Conservation (phyloP, 768 basidiomycete species). For the Russula emetica region DNA sequence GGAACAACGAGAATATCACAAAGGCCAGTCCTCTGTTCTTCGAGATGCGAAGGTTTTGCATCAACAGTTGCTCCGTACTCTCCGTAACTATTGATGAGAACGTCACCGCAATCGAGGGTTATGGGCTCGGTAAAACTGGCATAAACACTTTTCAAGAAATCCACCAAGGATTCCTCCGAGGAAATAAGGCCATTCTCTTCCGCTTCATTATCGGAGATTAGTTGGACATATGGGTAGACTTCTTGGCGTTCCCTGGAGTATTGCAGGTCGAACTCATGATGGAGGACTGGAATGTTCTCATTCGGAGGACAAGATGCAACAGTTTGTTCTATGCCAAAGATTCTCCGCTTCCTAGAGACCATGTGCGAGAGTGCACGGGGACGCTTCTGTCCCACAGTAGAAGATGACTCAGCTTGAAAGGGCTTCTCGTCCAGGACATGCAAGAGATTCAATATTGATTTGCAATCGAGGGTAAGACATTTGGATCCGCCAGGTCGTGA, state of each 20-base stretch:
- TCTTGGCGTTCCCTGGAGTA: slow-evolving; percentile 15
- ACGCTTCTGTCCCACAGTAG: slow-evolving; percentile 19
- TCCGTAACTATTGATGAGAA: slow-evolving; percentile 14
- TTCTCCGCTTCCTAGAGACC: slow-evolving; percentile 11
- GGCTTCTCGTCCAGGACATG: slow-evolving; percentile 2
- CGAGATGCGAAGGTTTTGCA: slow-evolving; percentile 5
- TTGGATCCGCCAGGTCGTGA: neutral
- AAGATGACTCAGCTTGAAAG: neutral
- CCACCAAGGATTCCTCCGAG: slow-evolving; percentile 16
- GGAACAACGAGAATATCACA: slow-evolving; percentile 9
- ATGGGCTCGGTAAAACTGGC: slow-evolving; percentile 15
- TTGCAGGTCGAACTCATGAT: slow-evolving; percentile 22
- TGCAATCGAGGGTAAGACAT: slow-evolving; percentile 14
- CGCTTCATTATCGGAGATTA: slow-evolving; percentile 22
- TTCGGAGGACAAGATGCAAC: neutral
- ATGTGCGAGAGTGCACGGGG: neutral
- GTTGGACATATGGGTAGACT: neutral
- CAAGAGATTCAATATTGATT: slow-evolving; percentile 15
- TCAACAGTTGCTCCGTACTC: slow-evolving; percentile 15
- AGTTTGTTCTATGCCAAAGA: neutral
- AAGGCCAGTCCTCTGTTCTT: slow-evolving; percentile 18
- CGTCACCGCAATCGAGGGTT: slow-evolving; percentile 24
- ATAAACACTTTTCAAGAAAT: slow-evolving; percentile 15
- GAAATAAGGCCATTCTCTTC: slow-evolving; percentile 11
- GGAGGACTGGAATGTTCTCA: slow-evolving; percentile 18